Base-by-base conservation (phyloP, 805 yeast species). In the Cyberlindnera suaveolens region DNA sequence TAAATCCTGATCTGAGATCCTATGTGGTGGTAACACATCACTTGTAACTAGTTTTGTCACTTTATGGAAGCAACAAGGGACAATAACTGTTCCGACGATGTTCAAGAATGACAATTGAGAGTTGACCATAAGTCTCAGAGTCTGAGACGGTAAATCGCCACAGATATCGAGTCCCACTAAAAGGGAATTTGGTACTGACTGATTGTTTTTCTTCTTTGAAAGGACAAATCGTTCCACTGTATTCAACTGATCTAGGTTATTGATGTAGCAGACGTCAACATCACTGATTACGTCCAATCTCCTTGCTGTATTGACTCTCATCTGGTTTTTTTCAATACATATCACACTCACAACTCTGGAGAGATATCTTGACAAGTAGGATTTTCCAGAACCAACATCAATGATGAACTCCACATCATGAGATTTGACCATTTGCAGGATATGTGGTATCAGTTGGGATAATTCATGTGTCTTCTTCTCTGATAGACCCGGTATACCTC, bases 81-180 rank as follows among this genome's bases (percentile, higher is more conserved):
- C 45, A 45, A 29, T 19, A 34, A 42, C 20, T 44, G 41, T 19
- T 2, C 46, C 49, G 3, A 20, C 20, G 10, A 50, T 9, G 11
- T 44, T 38, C n/a, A 44, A 8, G 13, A 13, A 35, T 1, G 4
- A 16, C 3, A 38, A n/a, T 3, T 31, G 34, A 19, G 27, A n/a
- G 11, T 11, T 19, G 11, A 33, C 27, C 14, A 41, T 13, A 6
- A 15, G 2, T 5, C 20, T 8, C 10, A 44, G 3, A 1, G 41
- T 32, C 9, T 40, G 19, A 14, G 9, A 14, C 4, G 43, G 15
- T 33, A 47, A 30, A 23, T 51, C 50, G 3, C 51, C 51, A 42
- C 54, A 51, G 1, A 37, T 32, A 40, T 49, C 48, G 17, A 51
- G 39, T 14, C 54, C 54, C n/a, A 51, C 36, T 3, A 49, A 14